A percentile compares a stretch with the other conserved stretches of the same genome.
phyloP scores from a whole-genome alignment of 768 basidiomycete genomes.

The Hydnomerulius pinastri region DNA sequence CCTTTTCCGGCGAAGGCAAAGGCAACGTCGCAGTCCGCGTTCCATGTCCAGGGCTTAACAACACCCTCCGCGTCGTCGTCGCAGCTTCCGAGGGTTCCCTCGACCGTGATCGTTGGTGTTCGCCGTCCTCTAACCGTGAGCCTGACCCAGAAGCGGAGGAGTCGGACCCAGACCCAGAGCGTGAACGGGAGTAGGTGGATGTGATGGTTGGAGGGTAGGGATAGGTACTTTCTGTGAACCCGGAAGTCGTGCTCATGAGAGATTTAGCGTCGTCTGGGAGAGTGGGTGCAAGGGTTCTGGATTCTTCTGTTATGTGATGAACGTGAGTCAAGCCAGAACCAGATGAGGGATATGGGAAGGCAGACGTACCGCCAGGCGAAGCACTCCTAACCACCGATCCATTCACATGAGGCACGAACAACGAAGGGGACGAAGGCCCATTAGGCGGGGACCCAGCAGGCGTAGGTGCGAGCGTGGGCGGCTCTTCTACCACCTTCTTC shows the following conservation, averaged over 20 bases:
- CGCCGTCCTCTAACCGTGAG: conserved; percentile 24
- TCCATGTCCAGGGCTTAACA: conserved; percentile 24
- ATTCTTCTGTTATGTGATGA: conserved; percentile 12
- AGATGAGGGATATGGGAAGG: background rate
- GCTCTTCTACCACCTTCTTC: background rate
- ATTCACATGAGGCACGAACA: conserved; percentile 1
- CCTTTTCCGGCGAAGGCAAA: conserved; percentile 2
- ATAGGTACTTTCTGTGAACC: conserved; percentile 29
- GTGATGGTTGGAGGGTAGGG: conserved; percentile 24
- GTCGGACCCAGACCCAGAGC: conserved; percentile 19
- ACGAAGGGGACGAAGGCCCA: conserved; percentile 3
- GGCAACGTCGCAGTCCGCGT: conserved; percentile 39
- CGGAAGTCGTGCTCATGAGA: conserved; percentile 29
- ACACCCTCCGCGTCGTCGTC: conserved; percentile 18
- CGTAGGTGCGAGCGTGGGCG: background rate
- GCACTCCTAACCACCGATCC: conserved; percentile 6
- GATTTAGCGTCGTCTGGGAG: conserved; percentile 28
- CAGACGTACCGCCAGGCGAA: conserved; percentile 23
- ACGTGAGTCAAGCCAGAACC: background rate
- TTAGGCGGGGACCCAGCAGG: background rate
- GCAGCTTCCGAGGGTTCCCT: conserved; percentile 18
- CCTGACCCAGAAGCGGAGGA: conserved; percentile 19
- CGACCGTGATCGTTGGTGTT: conserved; percentile 10
- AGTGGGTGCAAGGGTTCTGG: conserved; percentile 14
- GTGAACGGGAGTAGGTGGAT: conserved; percentile 17